Evolutionary conservation across 2,329 filamentous ascomycete genomes (phyloP), one percentile per base, ranked within the genome.

Genomic region (Tolypocladium tropicale): DNA sequence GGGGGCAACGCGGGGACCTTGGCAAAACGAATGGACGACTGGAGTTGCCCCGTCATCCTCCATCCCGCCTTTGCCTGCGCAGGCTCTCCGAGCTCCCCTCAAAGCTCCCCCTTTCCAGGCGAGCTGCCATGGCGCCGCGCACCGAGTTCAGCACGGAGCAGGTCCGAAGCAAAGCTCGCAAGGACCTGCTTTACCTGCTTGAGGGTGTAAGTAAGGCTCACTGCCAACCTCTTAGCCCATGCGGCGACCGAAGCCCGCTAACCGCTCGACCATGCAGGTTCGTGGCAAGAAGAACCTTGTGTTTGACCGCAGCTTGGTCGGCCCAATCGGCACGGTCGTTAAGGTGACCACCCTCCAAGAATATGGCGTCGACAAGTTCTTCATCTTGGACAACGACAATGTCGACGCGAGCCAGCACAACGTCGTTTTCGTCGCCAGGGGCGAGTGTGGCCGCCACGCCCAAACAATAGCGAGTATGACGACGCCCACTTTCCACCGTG

Each of bases 231-330:
- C 25, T 43, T 4, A 18, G 14, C 16, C 32, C 39, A 9, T 21
- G 14, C 14, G 12, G 52, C 21, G 23, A n/a, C 28, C 33, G 18
- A 18, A 34, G 50, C 57, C 59, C 58, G 56, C 65, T 57, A 57
- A 58, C 52, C 59, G 23, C 53, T 55, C 52, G 56, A 21, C 59
- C 54, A 60, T 49, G 57, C 68, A 99, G 94, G 90, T 97, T 62
- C 89, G 93, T 69, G 95, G 95, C 64, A 99, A 97, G 83, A 99
- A 99, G 80, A 97, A 96, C 68, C 79, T 99, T 59, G 89, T 99
- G 54, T 87, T 99, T 68, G 93, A 97, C 71, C 89, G 88, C 72
- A 86, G 86, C 65, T 80, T 99, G 64, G 91, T 93, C 63, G 94
- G 93, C 28, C 90, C 92, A 33, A 82, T 99, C 63, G 90, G 92